Base-by-base conservation (phyloP, 352 stramenopile species). In the Elongisporangium prolatum region DNA sequence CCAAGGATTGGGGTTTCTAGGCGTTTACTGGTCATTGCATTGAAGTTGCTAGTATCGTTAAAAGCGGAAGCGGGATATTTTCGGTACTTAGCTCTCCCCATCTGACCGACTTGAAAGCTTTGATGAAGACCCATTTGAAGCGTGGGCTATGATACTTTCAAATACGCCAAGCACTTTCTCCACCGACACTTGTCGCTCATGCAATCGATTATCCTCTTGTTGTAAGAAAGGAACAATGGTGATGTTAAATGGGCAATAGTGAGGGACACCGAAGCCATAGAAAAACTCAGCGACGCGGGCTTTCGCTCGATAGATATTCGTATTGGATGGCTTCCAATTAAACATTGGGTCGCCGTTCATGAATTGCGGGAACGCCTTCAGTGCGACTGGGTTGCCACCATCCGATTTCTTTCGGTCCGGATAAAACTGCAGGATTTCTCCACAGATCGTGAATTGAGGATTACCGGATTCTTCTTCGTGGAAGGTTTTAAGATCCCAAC, bases 271-370 rank as follows among this genome's bases (percentile, higher is more conserved):
- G 2, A 61, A 73, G 2, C 72, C 75, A 14, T 72, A 57, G 52
- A 73, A 80, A n/a, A 71, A 57, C n/a, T 67, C 57, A 2, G 69
- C 69, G 16, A 57, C 38, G 21, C 65, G 67, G 11, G 65, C 65
- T 25, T 72, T 72, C 1, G 70, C 68, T 22, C 69, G 72, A 50
- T 68, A 75, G 9, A 82, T 49, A 14, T 72, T 50, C 11, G 67
- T 68, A 21, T 67, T 37, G 10, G 54, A 50, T 18, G 49, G 54
- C 28, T 66, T 57, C 66, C 63, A 77, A 17, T 66, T 53, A 10
- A 80, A 54, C 49, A 84, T 73, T 44, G 72, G 58, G 53, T 84
- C 69, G 52, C 74, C 80, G 60, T 84, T 84, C 52, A 75, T 77
- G 56, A 80, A 84, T 53, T 80, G 61, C 47, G 54, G 66, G 25